These are phyloP conservation scores for Ailanthus altissimus DNA, from an alignment of 345 rosid species.

Conservation along the genomic window DNA sequence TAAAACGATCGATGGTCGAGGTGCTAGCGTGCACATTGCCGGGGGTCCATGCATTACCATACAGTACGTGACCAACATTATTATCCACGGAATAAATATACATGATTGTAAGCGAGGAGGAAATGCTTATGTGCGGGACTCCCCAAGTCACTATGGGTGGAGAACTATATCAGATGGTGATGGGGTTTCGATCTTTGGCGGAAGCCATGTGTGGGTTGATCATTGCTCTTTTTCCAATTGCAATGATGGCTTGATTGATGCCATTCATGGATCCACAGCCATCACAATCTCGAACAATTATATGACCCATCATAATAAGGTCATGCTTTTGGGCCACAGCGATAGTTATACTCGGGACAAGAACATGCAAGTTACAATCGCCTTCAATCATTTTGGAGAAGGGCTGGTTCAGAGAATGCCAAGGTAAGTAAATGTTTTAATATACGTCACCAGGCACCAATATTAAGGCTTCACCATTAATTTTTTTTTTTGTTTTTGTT, in stretches of 20 bases:
- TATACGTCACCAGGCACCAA: background rate
- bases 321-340: slow-evolving; percentile 71
- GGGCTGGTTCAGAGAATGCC: slow-evolving; percentile 77
- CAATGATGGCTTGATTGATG: slow-evolving; percentile 56
- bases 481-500: too few relatives aligned
- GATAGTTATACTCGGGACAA: slow-evolving; percentile 51
- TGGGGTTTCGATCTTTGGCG: slow-evolving; percentile 61
- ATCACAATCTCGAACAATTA: slow-evolving; percentile 62
- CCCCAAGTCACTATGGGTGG: slow-evolving; percentile 64
- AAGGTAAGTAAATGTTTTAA: slow-evolving; percentile 34
- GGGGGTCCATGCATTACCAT: slow-evolving; percentile 68
- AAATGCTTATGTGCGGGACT: slow-evolving; percentile 62
- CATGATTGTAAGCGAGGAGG: slow-evolving; percentile 62
- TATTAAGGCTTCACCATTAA: background rate
- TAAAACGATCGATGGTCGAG: slow-evolving; percentile 68
- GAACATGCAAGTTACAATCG: slow-evolving; percentile 73
- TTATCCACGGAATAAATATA: slow-evolving; percentile 54
- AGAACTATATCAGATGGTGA: slow-evolving; percentile 64
- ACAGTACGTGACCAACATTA: slow-evolving; percentile 60
- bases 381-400: slow-evolving; percentile 71
- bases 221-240: slow-evolving; percentile 66
- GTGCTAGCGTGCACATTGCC: slow-evolving; percentile 52
- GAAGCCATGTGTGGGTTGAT: slow-evolving; percentile 67
- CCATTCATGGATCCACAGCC: slow-evolving; percentile 61
- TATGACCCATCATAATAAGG: slow-evolving; percentile 58